Evolutionary conservation across 1,284 basidiomycete genomes (phyloP).

Genomic region (Exobasidium cylindrosporum): DNA sequence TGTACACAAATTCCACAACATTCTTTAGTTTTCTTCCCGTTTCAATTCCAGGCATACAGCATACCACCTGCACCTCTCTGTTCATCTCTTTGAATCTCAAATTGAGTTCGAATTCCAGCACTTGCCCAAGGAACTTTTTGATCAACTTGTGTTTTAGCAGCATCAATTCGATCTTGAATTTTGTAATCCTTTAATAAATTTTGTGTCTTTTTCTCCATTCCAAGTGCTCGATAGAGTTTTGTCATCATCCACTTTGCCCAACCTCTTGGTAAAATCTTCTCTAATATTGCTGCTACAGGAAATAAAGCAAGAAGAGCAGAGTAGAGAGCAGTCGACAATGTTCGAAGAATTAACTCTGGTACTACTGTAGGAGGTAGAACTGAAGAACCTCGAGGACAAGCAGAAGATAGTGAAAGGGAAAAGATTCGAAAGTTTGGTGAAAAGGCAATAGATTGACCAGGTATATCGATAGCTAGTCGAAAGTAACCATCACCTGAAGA

Average conservation of each 20-base stretch:
- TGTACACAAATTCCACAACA: too few species aligned
- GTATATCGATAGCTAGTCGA: conserved; percentile 20
- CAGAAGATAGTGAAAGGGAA: conserved; percentile 38
- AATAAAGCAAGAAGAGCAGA: conserved; percentile 37
- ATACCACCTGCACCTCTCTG: conserved; percentile 27
- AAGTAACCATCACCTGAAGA: conserved; percentile 42
- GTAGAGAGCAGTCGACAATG: conserved; percentile 27
- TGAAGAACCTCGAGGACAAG: conserved; percentile 35
- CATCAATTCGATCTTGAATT: conserved; percentile 26
- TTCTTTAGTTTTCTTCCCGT: too few species aligned
- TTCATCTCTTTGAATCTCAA: conserved; percentile 31
- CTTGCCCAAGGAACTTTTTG: conserved; percentile 36
- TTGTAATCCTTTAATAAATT: conserved; percentile 27
- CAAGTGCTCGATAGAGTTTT: conserved; percentile 33
- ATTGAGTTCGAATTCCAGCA: conserved; percentile 38
- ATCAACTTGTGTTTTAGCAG: conserved; percentile 29
- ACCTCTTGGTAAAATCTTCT: conserved; percentile 35
- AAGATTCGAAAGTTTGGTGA: conserved; percentile 40
- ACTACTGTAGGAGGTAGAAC: conserved; percentile 39
- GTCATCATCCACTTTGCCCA: conserved; percentile 27
- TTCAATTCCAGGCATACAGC: conserved; percentile 1
- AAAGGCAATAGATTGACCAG: conserved; percentile 19
- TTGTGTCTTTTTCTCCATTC: conserved; percentile 29
- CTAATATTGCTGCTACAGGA: conserved; percentile 35
- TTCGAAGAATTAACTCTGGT: conserved; percentile 36